Conservation (phyloP, 1,284 basidiomycete species). For the Porphyrellus sp. region DNA sequence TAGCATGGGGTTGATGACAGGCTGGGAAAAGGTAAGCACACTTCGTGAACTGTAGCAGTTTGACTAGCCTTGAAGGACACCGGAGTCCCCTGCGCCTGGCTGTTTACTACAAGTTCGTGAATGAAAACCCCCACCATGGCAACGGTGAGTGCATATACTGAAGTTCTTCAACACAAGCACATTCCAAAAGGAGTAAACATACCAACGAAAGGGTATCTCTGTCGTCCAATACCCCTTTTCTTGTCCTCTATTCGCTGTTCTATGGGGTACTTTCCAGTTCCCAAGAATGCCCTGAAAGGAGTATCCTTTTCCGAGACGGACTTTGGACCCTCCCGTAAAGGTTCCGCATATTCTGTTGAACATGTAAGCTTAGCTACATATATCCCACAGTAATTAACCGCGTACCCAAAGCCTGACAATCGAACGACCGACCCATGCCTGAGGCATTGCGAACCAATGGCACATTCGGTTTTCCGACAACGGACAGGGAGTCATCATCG, state of each 20-base stretch:
- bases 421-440: conserved; percentile 37
- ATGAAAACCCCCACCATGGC: conserved; percentile 74
- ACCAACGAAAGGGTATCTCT: conserved; percentile 78
- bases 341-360: conserved; percentile 57
- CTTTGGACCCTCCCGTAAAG: conserved; percentile 33
- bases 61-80: conserved; percentile 71
- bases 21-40: conserved; percentile 40
- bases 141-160: conserved; percentile 62
- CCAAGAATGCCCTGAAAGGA: conserved; percentile 42
- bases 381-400: neutral
- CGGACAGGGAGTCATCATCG: conserved; percentile 25
- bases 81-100: conserved; percentile 69
- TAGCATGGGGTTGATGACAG: conserved; percentile 86
- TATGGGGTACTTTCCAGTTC: conserved; percentile 58
- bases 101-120: conserved; percentile 76
- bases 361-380: neutral
- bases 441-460: conserved; percentile 48
- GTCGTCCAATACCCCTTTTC: conserved; percentile 78
- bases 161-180: conserved; percentile 5
- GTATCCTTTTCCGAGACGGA: conserved; percentile 38
- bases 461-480: conserved; percentile 37
- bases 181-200: conserved; percentile 7
- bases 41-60: neutral
- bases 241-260: conserved; percentile 84
- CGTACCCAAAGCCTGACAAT: conserved; percentile 58